Base-by-base conservation (phyloP, 208 protist genomes). In the Leishmania amazonensis region DNA sequence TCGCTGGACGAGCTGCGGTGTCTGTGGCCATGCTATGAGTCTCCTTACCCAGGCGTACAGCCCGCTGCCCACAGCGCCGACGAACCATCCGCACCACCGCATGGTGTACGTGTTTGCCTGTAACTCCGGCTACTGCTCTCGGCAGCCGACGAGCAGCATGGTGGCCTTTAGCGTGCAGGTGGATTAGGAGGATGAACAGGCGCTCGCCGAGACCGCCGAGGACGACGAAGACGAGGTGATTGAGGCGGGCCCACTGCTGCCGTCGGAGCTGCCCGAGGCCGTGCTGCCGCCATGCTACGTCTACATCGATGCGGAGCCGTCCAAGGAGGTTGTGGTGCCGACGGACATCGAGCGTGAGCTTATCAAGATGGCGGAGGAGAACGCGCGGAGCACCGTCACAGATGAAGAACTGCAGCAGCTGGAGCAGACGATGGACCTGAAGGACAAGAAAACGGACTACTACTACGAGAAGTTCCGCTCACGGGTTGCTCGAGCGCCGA, bases 21-120 rank as follows among this genome's bases (percentile, higher is more conserved):
- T 95, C 40, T 97, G 94, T 68, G 91, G 91, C 4, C 81, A 87
- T 51, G 38, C 54, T 17, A 94, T 97, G 91, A 95, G 83, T 73
- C 87, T 97, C 21, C 83, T 97, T 35, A 51, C 90, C 15, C 94
- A 97, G 72, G 94, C 92, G 28, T 97, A 91, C 87, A 91, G 89
- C 79, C 94, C 94, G 11, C 86, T 96, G 13, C 89, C 94, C 0
- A 57, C 49, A 19, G 85, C 79, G 3, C 77, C 79, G 28, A 11
- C 72, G 11, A 58, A 28, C 53, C 21, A 57, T 49, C 74, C 83
- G 40, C 91, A 95, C 73, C 84, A 97, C 71, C 86, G 94, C 67
- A 97, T 97, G 94, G 38, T 97, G 35, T 97, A 97, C 79, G 87
- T 97, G 47, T 96, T 93, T 79, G 85, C 85, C 28, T 97, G 94